Evolutionary conservation across 2,329 filamentous ascomycete species (phyloP).

Genomic region (Aspergillus sojae): DNA sequence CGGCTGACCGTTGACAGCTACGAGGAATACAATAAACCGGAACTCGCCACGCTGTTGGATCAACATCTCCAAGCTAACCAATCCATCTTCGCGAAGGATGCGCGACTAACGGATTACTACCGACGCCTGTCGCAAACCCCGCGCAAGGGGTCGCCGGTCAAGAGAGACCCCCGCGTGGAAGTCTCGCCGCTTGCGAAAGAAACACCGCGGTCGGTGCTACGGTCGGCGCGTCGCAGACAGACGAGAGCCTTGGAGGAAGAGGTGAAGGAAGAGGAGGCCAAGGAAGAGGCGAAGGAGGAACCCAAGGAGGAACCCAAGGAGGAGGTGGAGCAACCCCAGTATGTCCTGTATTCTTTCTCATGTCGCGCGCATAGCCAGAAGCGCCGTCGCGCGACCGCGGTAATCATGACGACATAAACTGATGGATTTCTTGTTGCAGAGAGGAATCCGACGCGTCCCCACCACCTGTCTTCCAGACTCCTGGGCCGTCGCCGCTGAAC

Average conservation of each 20-base stretch:
- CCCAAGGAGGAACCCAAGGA: conserved; percentile 25
- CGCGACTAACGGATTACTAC: conserved; percentile 75
- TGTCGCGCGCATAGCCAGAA: neutral
- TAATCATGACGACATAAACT: neutral
- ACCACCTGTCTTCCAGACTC: conserved; percentile 21
- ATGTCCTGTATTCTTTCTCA: conserved; percentile 7
- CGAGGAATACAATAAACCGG: conserved; percentile 73
- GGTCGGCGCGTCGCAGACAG: conserved; percentile 39
- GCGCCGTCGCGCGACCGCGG: neutral
- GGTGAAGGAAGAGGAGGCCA: neutral
- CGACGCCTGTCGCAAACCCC: conserved; percentile 48
- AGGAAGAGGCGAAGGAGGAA: conserved; percentile 30
- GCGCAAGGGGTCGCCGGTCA: conserved; percentile 49
- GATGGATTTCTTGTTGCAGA: conserved; percentile 10
- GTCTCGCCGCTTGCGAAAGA: conserved; percentile 29
- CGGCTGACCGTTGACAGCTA: conserved; percentile 52
- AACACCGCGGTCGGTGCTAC: conserved; percentile 28
- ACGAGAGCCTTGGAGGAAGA: conserved; percentile 39
- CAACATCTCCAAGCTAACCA: conserved; percentile 71
- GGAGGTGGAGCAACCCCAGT: conserved; percentile 28
- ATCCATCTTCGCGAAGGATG: conserved; percentile 63
- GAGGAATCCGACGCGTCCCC: conserved; percentile 20
- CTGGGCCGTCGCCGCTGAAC: conserved; percentile 17
- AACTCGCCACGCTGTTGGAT: conserved; percentile 76
- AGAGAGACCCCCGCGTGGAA: conserved; percentile 48